Evolutionary conservation across 2,329 filamentous ascomycete species (phyloP), one percentile per base, ranked within the genome.

Genomic region (Zarea fungicola): DNA sequence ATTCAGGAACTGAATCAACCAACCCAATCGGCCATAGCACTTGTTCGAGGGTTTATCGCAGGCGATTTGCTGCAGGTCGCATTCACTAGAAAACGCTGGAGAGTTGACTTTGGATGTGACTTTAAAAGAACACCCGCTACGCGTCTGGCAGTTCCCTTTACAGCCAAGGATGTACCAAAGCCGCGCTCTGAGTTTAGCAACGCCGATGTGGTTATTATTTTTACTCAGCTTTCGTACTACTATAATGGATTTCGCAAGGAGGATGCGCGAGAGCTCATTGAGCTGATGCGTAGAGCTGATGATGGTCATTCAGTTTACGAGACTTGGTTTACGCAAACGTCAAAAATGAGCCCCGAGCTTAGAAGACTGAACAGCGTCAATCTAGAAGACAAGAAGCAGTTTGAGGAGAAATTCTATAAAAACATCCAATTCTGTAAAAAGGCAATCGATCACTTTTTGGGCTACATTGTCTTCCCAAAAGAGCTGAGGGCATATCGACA

Each of bases 61-160:
- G 62, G 69, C 1, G 75, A 79, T 0, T 65, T 87, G 0, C 56
- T 87, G 0, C 55, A 56, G 0, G 84, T 83, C 50, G 68, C 66
- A 0, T 63, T 87, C 1, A 61, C 65, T 0, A 62, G 75, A 13
- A 87, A 86, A 55, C 67, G 83, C 2, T 88, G 80, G 78, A 65
- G 77, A 3, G 83, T 88, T 0, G 75, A 85, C 47, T 88, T 83
- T 51, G 83, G 84, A 0, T 65, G 78, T 0, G 74, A 81, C 55
- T 51, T 56, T 0, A 56, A 52, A 1, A 61, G 78, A 3, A 54
- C 55, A 0, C 74, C 71, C 0, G 41, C 50, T 1, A 77, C 73
- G 0, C 66, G 60, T 42, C 68, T 85, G 0, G 76, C 77, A 0
- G 78, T 86, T 0, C 83, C 81, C 0, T 86, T 75, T 53, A 68